Evolutionary conservation across 1,139 yeast genomes (phyloP).

Genomic region (Scheffersomyces segobiensis): DNA sequence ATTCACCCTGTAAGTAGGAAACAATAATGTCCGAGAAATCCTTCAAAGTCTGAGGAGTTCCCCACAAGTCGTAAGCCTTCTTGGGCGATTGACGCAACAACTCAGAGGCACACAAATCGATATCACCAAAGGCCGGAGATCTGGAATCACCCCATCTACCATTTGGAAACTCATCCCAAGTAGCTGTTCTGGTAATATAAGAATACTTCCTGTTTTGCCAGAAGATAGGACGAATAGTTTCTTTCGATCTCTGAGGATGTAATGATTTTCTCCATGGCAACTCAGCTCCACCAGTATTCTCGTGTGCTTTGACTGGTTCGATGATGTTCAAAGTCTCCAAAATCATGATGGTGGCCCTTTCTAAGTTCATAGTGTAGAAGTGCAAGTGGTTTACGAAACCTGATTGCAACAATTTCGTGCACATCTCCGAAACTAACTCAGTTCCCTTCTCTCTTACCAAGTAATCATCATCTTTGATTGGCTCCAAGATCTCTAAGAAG

Average conservation of each 20-base stretch:
- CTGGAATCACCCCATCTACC: constrained; percentile 96
- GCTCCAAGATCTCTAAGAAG: constrained; percentile 71
- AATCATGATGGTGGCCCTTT: constrained; percentile 85
- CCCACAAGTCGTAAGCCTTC: constrained; percentile 85
- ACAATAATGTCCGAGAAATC: constrained; percentile 67
- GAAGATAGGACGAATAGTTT: constrained; percentile 88
- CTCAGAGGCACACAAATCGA: constrained; percentile 76
- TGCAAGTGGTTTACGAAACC: constrained; percentile 84
- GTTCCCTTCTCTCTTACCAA: constrained; percentile 87
- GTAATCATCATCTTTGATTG: constrained; percentile 87
- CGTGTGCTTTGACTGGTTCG: constrained; percentile 43
- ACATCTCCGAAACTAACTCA: constrained; percentile 80
- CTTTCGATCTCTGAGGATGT: constrained; percentile 78
- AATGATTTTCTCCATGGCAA: constrained; percentile 92
- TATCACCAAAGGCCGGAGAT: constrained; percentile 91
- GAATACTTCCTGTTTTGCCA: constrained; percentile 95
- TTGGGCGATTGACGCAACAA: constrained; percentile 77
- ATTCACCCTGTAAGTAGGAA: constrained; percentile 65
- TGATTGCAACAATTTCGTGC: constrained; percentile 66
- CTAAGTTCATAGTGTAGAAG: constrained; percentile 95
- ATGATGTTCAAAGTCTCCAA: constrained; percentile 71
- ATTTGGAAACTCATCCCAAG: constrained; percentile 94
- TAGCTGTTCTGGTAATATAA: constrained; percentile 84
- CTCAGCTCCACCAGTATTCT: constrained; percentile 38
- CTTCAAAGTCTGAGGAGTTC: constrained; percentile 59